Percentiles rank a stretch among this genome's conserved stretches.
These are phyloP conservation scores for Coemansia erecta DNA, from an alignment of 192 early-diverging fungal species.

Conservation along the genomic window DNA sequence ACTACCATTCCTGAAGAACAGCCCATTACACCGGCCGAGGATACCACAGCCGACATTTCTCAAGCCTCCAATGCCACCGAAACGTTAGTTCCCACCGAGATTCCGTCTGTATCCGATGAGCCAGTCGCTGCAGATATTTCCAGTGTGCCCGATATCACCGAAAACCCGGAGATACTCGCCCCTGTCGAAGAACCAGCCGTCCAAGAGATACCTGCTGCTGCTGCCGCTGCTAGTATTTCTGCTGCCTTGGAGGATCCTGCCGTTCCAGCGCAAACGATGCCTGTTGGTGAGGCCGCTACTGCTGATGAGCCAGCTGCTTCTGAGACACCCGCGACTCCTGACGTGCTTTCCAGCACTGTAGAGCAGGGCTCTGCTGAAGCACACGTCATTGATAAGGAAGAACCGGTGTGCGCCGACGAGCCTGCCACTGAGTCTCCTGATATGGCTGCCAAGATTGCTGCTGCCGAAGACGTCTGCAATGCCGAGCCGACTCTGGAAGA, in stretches of 20 bases:
- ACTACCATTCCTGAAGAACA: slow-evolving; percentile 1
- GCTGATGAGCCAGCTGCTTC: slow-evolving; percentile 1
- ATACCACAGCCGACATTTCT: no score
- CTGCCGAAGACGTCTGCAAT: neutral
- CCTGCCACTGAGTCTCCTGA: neutral
- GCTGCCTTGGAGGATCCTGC: neutral
- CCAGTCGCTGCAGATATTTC: no score
- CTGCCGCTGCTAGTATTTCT: slow-evolving; percentile 1
- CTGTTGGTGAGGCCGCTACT: slow-evolving; percentile 2
- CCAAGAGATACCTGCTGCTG: neutral
- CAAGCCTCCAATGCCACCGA: no score
- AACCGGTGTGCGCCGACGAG: neutral
- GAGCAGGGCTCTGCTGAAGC: neutral
- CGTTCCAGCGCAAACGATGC: neutral
- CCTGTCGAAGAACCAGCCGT: neutral
- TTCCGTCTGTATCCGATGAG: no score
- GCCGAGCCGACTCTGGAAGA: slow-evolving; percentile 3
- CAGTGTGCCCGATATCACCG: neutral
- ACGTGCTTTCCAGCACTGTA: neutral
- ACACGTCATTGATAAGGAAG: neutral
- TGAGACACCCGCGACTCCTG: neutral
- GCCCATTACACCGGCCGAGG: neutral
- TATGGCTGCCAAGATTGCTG: neutral
- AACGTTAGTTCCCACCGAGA: no score
- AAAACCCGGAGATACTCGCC: neutral